Base-by-base conservation (phyloP, 179 eudicot genomes). In the Patellifolia procumbens region DNA sequence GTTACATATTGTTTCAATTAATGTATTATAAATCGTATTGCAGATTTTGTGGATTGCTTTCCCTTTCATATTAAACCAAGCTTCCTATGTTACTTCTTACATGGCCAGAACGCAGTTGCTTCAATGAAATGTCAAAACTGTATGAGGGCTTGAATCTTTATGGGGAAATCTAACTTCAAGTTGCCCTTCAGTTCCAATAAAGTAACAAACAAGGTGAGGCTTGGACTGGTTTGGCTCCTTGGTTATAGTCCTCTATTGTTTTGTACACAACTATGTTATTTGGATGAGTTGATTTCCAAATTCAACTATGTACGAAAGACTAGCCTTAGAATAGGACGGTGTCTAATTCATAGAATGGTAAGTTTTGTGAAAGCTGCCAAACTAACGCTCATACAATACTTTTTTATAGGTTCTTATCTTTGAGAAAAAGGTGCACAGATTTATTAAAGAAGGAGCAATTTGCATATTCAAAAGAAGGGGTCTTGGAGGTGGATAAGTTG, bases 141-240 rank as follows among this genome's bases (percentile, higher is more conserved):
- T 84, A 89, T 90, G 77, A 80, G 84, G 83, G 95, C 97, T 32
- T 93, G 95, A 52, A 86, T 91, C 56, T 93, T 91, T 77, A 89
- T 93, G 68, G 85, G 98, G 81, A 85, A 87, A 65, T 93, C 97
- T 68, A 93, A 90, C 86, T 93, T 93, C 83, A 91, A 85, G 82
- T 86, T 93, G 68, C 98, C 98, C 93, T 68, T 81, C 83, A 73
- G 73, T 86, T 77, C 98, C 98, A 20, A 65, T 93, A 66, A 87
- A 92, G n/a, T n/a, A n/a, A n/a, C n/a, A n/a, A n/a, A n/a, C 72
- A 93, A 92, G 98, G 89, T 93, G 68, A 97, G 98, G 55, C 98
- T 97, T 68, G 98, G 98, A 55, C 98, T 70, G 98, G 98, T 43
- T 87, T 93, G 83, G 98, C 98, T 71, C 98, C 98, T 66, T 93